phyloP scores from a whole-genome alignment of 495 filamentous ascomycete species.

The Penicillium canescens region DNA sequence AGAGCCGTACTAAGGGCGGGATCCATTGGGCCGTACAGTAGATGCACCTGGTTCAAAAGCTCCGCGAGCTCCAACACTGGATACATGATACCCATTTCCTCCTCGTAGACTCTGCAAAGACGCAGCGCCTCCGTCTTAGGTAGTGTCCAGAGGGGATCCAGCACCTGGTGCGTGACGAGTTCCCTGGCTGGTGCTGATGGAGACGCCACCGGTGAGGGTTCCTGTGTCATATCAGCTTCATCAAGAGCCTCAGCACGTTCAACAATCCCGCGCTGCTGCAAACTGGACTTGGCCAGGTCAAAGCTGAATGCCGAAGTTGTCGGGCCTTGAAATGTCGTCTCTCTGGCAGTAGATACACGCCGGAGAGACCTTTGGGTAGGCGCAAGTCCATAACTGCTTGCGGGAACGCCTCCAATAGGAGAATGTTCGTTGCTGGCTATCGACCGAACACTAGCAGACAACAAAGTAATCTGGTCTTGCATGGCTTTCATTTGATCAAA shows the following conservation, averaged over 20 bases:
- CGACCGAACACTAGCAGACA: conserved; percentile 32
- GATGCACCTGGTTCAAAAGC: conserved; percentile 59
- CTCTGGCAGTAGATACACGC: conserved; percentile 22
- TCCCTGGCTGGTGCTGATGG: conserved; percentile 48
- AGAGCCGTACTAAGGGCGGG: conserved; percentile 11
- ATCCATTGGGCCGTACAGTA: conserved; percentile 60
- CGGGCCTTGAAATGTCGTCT: conserved; percentile 70
- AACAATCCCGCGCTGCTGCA: conserved; percentile 80
- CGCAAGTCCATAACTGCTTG: conserved; percentile 2
- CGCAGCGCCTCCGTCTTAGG: conserved; percentile 73
- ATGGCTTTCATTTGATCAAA: conserved; percentile 38
- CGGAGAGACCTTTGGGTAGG: conserved; percentile 19
- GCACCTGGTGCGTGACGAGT: conserved; percentile 31
- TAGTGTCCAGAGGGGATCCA: conserved; percentile 76
- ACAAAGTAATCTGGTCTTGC: conserved; percentile 35
- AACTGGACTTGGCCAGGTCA: conserved; percentile 75
- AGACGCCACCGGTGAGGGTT: conserved; percentile 49
- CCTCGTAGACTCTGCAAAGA: conserved; percentile 72
- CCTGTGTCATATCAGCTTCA: conserved; percentile 47
- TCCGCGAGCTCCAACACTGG: conserved; percentile 68
- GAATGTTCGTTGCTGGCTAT: conserved; percentile 21
- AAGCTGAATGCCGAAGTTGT: conserved; percentile 81
- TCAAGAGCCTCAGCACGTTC: conserved; percentile 47
- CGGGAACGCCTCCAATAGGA: conserved; percentile 6
- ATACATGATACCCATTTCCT: conserved; percentile 89